phyloP scores from a whole-genome alignment of 1,284 basidiomycete species.

The Mycena citricolor region DNA sequence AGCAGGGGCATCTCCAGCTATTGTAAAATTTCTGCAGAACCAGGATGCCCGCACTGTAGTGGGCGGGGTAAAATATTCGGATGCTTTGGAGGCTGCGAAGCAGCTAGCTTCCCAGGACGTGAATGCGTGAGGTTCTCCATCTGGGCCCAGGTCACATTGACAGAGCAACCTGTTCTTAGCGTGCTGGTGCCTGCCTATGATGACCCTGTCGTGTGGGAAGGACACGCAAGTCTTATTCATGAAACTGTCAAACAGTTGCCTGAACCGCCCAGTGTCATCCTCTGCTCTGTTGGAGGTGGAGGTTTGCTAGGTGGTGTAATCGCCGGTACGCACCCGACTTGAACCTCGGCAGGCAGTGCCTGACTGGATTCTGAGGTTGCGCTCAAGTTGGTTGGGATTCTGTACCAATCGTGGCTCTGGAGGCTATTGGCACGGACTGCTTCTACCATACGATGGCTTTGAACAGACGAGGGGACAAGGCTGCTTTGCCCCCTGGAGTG shows the following conservation, averaged over 20 bases:
- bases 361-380: slow-evolving; percentile 5
- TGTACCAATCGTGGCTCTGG: slow-evolving; percentile 67
- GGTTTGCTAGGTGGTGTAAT: slow-evolving; percentile 71
- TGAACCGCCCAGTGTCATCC: slow-evolving; percentile 63
- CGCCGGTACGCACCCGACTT: no score
- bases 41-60: slow-evolving; percentile 57
- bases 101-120: slow-evolving; percentile 42
- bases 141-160: neutral
- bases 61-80: slow-evolving; percentile 54
- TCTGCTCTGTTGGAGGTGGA: slow-evolving; percentile 75
- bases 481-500: slow-evolving; percentile 38
- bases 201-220: slow-evolving; percentile 65
- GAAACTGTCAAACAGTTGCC: slow-evolving; percentile 59
- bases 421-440: slow-evolving; percentile 70
- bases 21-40: slow-evolving; percentile 47
- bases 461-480: slow-evolving; percentile 40
- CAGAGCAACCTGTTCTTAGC: no score
- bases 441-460: slow-evolving; percentile 70
- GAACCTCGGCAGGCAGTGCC: no score
- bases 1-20: slow-evolving; percentile 45
- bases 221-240: slow-evolving; percentile 66
- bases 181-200: slow-evolving; percentile 71
- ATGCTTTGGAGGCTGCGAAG: slow-evolving; percentile 52
- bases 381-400: slow-evolving; percentile 18
- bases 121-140: slow-evolving; percentile 49